Base-by-base conservation (phyloP, 257 asterid genomes). In the Avicennia marina region DNA sequence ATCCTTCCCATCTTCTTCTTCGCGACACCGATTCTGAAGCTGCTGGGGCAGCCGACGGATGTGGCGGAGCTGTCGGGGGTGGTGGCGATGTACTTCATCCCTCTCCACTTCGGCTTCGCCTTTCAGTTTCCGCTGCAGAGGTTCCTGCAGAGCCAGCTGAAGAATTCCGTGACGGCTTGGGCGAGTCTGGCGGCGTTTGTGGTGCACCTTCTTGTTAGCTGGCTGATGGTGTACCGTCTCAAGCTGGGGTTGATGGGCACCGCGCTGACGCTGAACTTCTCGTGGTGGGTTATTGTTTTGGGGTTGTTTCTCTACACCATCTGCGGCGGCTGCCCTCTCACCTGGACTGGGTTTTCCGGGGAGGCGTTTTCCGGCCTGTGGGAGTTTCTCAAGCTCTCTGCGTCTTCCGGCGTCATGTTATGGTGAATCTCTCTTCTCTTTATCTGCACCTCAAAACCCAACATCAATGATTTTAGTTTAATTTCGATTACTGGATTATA, bases 381-480 rank as follows among this genome's bases (percentile, higher is more conserved):
- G 96, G 89, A 77, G 1, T 90, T 90, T 48, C 31, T 81, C 0
- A 87, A 87, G 55, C 84, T 90, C 17, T 90, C 96, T 0, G 75
- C 82, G 18, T 83, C 95, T 20, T 90, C 98, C 11, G 98, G 98
- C 0, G 87, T 87, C 77, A 90, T 90, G 98, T 70, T 90, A 9
- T 87, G 98, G 95, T 89, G 65, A n/a, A n/a, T n/a, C n/a, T n/a
- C n/a, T n/a, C n/a, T n/a, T n/a, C n/a, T n/a, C n/a, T n/a, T n/a
- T n/a, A n/a, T n/a, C n/a, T n/a, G n/a, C n/a, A n/a, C n/a, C n/a
- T n/a, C n/a, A n/a, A n/a, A n/a, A n/a, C n/a, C n/a, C n/a, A n/a
- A n/a, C n/a, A n/a, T n/a, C n/a, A n/a, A n/a, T n/a, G n/a, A n/a
- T n/a, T n/a, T n/a, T n/a, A n/a, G n/a, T n/a, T n/a, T n/a, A n/a